A percentile compares a stretch with the other conserved stretches of the same genome.
Evolutionary conservation across 2,329 filamentous ascomycete genomes (phyloP).

Genomic region (Colletotrichum spinosum): DNA sequence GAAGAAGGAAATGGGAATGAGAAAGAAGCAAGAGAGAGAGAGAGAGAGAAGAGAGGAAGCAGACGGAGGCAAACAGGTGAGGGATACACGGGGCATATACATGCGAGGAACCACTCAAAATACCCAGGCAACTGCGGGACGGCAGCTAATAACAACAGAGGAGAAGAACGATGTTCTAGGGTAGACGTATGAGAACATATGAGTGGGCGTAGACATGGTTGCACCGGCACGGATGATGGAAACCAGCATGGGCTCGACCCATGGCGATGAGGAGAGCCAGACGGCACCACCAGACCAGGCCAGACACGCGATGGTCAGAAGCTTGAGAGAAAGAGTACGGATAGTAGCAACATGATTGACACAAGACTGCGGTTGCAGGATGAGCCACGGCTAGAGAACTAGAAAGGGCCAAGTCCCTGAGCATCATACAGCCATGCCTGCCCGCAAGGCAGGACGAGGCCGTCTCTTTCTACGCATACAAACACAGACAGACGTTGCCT

Average conservation of each 20-base stretch:
- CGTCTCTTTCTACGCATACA: too few relatives aligned
- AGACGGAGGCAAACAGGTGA: background rate
- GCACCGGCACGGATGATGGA: slow-evolving; percentile 26
- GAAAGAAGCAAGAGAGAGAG: background rate
- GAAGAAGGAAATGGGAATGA: background rate
- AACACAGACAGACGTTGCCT: too few relatives aligned
- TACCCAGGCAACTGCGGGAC: slow-evolving; percentile 1
- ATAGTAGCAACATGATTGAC: too few relatives aligned
- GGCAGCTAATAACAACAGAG: slow-evolving; percentile 3
- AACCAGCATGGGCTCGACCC: slow-evolving; percentile 7
- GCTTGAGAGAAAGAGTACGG: too few relatives aligned
- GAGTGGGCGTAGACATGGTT: slow-evolving; percentile 18
- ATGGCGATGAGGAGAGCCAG: too few relatives aligned
- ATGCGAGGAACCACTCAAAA: slow-evolving; percentile 13
- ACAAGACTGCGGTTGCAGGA: too few relatives aligned
- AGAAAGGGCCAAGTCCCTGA: too few relatives aligned
- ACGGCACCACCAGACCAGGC: slow-evolving; percentile 6
- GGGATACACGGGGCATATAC: slow-evolving; percentile 16
- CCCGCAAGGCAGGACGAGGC: too few relatives aligned
- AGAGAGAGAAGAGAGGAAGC: background rate
- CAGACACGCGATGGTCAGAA: too few relatives aligned
- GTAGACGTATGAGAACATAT: background rate
- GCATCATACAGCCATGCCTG: too few relatives aligned
- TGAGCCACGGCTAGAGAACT: too few relatives aligned
- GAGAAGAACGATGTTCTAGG: slow-evolving; percentile 10